phyloP scores from a whole-genome alignment of 805 yeast species.

The Candida alai region DNA sequence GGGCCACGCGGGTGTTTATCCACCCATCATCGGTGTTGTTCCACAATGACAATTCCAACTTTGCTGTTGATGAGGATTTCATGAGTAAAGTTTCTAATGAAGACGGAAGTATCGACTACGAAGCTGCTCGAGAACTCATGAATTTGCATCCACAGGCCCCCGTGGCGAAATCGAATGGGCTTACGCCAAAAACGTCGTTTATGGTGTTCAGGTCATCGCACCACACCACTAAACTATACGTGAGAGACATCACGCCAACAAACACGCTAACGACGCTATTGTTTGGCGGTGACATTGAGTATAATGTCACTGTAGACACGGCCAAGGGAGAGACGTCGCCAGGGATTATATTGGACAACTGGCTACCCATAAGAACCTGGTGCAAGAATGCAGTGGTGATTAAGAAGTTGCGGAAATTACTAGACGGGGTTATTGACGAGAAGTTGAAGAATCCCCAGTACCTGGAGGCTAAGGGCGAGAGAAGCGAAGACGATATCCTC shows the following conservation, averaged over 20 bases:
- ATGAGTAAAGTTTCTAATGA: conserved; percentile 20
- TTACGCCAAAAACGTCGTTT: conserved; percentile 50
- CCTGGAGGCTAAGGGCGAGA: conserved; percentile 6
- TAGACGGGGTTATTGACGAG: conserved; percentile 65
- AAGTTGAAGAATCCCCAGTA: conserved; percentile 43
- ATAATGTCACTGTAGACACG: conserved; percentile 45
- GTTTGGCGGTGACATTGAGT: conserved; percentile 72
- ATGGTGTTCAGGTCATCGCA: conserved; percentile 59
- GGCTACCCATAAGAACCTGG: conserved; percentile 93
- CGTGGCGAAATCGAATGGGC: conserved; percentile 23
- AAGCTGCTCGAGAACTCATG: conserved; percentile 24
- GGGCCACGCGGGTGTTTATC: conserved; percentile 65
- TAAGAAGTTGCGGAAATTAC: conserved; percentile 58
- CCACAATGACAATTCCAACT: conserved; percentile 32
- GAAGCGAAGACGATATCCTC: conserved; percentile 17
- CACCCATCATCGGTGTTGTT: conserved; percentile 86
- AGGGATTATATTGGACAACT: conserved; percentile 80
- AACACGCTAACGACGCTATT: conserved; percentile 67
- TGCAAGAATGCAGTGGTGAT: conserved; percentile 87
- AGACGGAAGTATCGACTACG: conserved; percentile 38
- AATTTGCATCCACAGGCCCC: conserved; percentile 39
- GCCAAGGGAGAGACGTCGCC: conserved; percentile 57
- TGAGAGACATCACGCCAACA: conserved; percentile 79
- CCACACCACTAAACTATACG: conserved; percentile 62
- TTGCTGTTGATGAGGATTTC: conserved; percentile 7